A percentile compares a stretch with the other conserved stretches of the same genome.
These are phyloP conservation scores for Hysterangium stoloniferum DNA, from an alignment of 768 basidiomycete genomes.

Conservation along the genomic window DNA sequence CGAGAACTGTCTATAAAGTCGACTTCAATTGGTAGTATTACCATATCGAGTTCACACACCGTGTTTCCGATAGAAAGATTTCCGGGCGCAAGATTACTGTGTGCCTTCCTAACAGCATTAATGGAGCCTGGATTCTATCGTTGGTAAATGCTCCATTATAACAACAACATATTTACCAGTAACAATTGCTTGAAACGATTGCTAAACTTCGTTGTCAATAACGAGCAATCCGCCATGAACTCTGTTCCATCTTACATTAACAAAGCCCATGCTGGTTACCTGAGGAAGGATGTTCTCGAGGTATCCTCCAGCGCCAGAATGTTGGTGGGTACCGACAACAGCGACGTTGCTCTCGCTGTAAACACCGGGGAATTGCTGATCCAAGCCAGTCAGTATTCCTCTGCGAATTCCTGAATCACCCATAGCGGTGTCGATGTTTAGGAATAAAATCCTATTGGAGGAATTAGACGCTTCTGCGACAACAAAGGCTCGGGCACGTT, in stretches of 20 bases:
- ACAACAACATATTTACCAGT: slow-evolving; percentile 31
- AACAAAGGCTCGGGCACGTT: slow-evolving; percentile 71
- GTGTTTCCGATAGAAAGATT: slow-evolving; percentile 59
- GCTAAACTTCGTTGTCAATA: slow-evolving; percentile 12
- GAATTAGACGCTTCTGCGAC: slow-evolving; percentile 52
- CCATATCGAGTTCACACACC: not conserved
- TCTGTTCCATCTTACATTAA: slow-evolving; percentile 27
- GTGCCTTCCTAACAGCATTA: slow-evolving; percentile 59
- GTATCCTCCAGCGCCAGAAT: slow-evolving; percentile 74
- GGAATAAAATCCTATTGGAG: slow-evolving; percentile 58
- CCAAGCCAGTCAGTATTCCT: slow-evolving; percentile 52
- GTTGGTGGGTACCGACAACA: slow-evolving; percentile 64
- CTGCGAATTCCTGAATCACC: slow-evolving; percentile 72
- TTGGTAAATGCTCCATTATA: not conserved
- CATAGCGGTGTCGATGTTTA: slow-evolving; percentile 80
- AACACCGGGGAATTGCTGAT: slow-evolving; percentile 48
- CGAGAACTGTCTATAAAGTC: slow-evolving; percentile 37
- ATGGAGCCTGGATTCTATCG: slow-evolving; percentile 30
- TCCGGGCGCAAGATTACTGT: slow-evolving; percentile 52
- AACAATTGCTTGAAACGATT: slow-evolving; percentile 67
- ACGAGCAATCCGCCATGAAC: not conserved
- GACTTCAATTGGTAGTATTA: not conserved
- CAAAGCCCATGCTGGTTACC: slow-evolving; percentile 65
- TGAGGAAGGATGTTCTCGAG: slow-evolving; percentile 74
- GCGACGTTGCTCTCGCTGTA: slow-evolving; percentile 70